phyloP scores from a whole-genome alignment of 208 protist genomes.

The Trichomonas gallinae region DNA sequence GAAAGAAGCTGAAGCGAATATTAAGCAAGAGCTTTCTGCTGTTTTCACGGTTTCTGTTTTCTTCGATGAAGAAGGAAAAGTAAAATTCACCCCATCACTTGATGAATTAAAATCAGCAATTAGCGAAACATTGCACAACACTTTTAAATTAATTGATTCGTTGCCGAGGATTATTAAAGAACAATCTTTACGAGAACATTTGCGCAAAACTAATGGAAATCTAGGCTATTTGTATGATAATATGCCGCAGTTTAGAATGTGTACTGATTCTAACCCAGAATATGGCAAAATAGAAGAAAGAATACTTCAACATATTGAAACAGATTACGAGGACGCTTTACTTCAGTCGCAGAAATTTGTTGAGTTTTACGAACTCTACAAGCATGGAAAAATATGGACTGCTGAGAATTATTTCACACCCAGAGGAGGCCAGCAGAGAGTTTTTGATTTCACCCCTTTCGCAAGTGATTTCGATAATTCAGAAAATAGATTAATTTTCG shows the following conservation, averaged over 20 bases:
- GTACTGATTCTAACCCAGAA: neutral
- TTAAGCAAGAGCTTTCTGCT: neutral
- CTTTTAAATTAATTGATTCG: neutral
- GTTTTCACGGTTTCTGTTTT: neutral
- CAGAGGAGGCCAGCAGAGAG: neutral
- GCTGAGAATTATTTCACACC: neutral
- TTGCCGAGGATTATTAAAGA: neutral
- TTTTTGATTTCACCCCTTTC: neutral
- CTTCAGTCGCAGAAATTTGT: neutral
- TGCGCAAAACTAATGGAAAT: neutral
- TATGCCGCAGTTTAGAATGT: neutral
- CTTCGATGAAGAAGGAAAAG: constrained; percentile 1
- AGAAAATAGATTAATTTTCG: neutral
- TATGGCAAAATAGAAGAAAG: neutral
- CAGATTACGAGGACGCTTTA: neutral
- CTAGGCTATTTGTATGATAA: neutral
- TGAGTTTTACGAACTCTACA: neutral
- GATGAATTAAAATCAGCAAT: neutral
- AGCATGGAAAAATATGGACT: neutral
- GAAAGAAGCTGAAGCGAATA: neutral
- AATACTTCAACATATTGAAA: neutral
- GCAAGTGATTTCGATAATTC: neutral
- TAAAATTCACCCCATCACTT: neutral
- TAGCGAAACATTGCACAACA: neutral
- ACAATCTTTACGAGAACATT: neutral